A percentile compares a stretch with the other conserved stretches of the same genome.
phyloP scores from a whole-genome alignment of 768 basidiomycete species.

The Lactifluus piperatus region DNA sequence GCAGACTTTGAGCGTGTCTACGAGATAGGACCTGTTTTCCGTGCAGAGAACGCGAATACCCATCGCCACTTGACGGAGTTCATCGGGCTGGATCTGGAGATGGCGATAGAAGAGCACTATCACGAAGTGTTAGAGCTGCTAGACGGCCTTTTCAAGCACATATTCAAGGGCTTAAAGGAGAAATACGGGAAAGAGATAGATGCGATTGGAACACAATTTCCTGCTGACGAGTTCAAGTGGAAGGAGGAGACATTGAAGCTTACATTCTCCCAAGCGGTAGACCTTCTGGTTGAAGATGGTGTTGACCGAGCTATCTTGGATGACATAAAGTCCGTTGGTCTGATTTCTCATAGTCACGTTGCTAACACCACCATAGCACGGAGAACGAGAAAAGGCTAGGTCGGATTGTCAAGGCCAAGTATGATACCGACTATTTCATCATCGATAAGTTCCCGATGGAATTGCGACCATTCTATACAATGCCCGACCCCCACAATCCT shows the following conservation, averaged over 20 bases:
- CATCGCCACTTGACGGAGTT: conserved; percentile 98
- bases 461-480: conserved; percentile 97
- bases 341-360: not conserved
- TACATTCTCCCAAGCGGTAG: conserved; percentile 80
- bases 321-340: conserved; percentile 68
- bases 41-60: conserved; percentile 95
- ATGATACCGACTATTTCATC: conserved; percentile 97
- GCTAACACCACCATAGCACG: conserved; percentile 46
- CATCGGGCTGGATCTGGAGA: conserved; percentile 97
- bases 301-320: conserved; percentile 70
- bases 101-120: conserved; percentile 98
- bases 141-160: conserved; percentile 75
- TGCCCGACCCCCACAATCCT: conserved; percentile 91
- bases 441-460: conserved; percentile 98
- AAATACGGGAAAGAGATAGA: conserved; percentile 78
- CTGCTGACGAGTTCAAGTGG: conserved; percentile 94
- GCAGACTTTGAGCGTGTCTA: conserved; percentile 98
- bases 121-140: conserved; percentile 94
- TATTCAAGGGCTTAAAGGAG: conserved; percentile 78
- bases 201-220: conserved; percentile 76
- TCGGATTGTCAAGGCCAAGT: conserved; percentile 81
- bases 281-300: conserved; percentile 80
- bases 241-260: conserved; percentile 80
- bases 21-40: conserved; percentile 95
- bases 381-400: conserved; percentile 94